Conservation (phyloP, 2,329 filamentous ascomycete genomes). For the Pseudogymnoascus sp. region DNA sequence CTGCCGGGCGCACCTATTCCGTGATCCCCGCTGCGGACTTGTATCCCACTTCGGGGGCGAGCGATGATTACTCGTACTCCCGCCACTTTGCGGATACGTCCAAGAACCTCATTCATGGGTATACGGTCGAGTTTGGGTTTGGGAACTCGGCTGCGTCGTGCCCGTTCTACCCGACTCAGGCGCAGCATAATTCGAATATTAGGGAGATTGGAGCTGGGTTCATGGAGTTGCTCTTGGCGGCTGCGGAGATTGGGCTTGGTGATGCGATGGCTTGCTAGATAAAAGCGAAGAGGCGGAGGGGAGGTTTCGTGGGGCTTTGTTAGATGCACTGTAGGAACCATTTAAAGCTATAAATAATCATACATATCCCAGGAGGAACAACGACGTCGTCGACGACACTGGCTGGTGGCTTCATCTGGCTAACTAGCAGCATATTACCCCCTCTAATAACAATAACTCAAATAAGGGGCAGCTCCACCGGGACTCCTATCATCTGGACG, state of each 20-base stretch:
- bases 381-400: too few relatives aligned
- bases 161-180: slow-evolving; percentile 39
- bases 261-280: slow-evolving; percentile 12
- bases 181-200: slow-evolving; percentile 37
- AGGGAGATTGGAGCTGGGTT: slow-evolving; percentile 39
- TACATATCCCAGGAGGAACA: too few relatives aligned
- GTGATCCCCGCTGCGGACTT: slow-evolving; percentile 34
- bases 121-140: slow-evolving; percentile 42
- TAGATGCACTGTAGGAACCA: neutral
- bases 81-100: slow-evolving; percentile 34
- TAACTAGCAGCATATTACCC: too few relatives aligned
- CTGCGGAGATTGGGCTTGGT: slow-evolving; percentile 20
- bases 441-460: too few relatives aligned
- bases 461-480: too few relatives aligned
- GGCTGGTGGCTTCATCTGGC: too few relatives aligned
- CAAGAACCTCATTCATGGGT: slow-evolving; percentile 34
- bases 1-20: slow-evolving; percentile 32
- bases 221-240: slow-evolving; percentile 38
- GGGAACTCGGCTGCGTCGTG: slow-evolving; percentile 28
- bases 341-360: too few relatives aligned
- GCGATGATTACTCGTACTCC: slow-evolving; percentile 40
- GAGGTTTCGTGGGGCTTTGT: neutral
- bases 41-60: slow-evolving; percentile 40
- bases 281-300: neutral
- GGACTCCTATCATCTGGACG: too few relatives aligned